Evolutionary conservation across 2,329 filamentous ascomycete species (phyloP).

Genomic region (Zasmidium cellare): DNA sequence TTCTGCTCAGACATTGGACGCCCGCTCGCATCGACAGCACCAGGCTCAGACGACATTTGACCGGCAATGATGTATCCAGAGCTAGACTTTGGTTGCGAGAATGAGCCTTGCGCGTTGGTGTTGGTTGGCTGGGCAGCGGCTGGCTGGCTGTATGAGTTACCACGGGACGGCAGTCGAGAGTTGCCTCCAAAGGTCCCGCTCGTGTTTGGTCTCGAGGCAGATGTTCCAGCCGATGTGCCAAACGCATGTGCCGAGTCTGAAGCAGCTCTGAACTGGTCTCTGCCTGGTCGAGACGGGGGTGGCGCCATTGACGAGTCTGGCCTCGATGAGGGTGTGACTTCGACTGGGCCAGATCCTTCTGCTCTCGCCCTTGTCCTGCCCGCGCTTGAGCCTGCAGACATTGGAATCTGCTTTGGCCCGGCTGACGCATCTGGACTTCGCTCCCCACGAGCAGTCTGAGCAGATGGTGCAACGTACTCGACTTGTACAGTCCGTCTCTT

Average conservation of each 20-base stretch:
- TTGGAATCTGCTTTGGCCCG: conserved; percentile 12
- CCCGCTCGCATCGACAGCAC: conserved; percentile 48
- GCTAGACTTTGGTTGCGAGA: conserved; percentile 71
- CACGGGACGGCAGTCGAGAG: conserved; percentile 67
- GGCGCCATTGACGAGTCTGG: conserved; percentile 33
- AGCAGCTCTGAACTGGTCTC: conserved; percentile 53
- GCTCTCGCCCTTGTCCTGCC: conserved; percentile 52
- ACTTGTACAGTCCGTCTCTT: conserved; percentile 96
- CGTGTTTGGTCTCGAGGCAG: conserved; percentile 68
- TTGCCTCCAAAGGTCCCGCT: conserved; percentile 69
- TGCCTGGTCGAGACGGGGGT: conserved; percentile 35
- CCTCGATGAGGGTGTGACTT: conserved; percentile 37
- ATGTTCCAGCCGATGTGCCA: conserved; percentile 33
- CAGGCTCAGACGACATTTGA: conserved; percentile 54
- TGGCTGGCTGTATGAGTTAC: conserved; percentile 81
- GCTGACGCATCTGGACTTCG: conserved; percentile 32
- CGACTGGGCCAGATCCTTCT: conserved; percentile 55
- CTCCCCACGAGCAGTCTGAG: conserved; percentile 76
- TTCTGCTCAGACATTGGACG: conserved; percentile 58
- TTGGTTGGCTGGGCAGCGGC: conserved; percentile 82
- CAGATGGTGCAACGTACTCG: conserved; percentile 91
- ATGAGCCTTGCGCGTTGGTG: conserved; percentile 84
- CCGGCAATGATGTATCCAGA: conserved; percentile 71
- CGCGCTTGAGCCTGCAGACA: conserved; percentile 30
- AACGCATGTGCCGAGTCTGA: conserved; percentile 47